Conservation (phyloP, 176 grass and related monocot genomes). For the Poa annua region DNA sequence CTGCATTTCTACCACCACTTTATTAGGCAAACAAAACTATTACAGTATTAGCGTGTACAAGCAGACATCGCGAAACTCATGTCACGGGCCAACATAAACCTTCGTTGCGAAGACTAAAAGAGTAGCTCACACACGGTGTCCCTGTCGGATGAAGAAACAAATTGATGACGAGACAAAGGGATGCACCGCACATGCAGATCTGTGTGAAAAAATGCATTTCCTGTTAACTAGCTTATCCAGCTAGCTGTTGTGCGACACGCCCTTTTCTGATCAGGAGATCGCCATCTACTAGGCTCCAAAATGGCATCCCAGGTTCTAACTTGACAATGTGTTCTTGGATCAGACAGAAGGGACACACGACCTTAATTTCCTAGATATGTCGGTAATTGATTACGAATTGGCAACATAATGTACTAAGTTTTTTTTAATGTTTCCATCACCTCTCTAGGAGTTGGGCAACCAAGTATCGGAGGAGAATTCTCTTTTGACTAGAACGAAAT, state of each 20-base stretch:
- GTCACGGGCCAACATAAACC: background rate
- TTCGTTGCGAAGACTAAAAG: background rate
- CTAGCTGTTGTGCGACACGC: background rate
- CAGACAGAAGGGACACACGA: background rate
- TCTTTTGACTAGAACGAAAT: background rate
- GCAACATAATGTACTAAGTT: background rate
- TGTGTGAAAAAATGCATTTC: constrained; percentile 4
- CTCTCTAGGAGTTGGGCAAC: background rate
- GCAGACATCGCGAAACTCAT: background rate
- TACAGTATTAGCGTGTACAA: background rate
- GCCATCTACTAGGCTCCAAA: constrained; percentile 50
- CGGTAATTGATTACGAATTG: constrained; percentile 6
- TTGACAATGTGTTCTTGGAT: constrained; percentile 40
- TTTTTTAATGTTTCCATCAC: background rate
- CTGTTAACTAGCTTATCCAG: background rate
- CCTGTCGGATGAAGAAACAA: constrained; percentile 16
- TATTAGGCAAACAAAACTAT: background rate
- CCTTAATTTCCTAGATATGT: background rate
- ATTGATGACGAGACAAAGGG: background rate
- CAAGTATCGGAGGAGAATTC: background rate
- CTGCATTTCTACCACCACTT: background rate
- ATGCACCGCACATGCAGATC: constrained; percentile 41
- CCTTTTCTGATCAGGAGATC: background rate
- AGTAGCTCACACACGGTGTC: constrained; percentile 13
- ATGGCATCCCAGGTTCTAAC: constrained; percentile 43